Conservation (phyloP, 345 rosid genomes). For the Lepidium africanum region DNA sequence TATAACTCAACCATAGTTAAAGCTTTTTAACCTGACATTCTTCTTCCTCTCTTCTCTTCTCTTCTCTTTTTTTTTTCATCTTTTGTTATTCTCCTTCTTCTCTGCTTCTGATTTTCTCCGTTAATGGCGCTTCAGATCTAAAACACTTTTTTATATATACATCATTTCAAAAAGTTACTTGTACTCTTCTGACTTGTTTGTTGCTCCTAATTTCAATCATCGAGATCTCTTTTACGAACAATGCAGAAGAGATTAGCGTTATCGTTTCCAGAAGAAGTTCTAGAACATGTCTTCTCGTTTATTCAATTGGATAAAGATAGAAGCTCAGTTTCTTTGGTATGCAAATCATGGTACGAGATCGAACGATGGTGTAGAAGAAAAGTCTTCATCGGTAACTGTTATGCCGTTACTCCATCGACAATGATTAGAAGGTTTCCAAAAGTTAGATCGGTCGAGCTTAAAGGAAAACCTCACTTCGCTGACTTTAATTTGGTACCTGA, state of each 20-base stretch:
- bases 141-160: neutral
- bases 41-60: neutral
- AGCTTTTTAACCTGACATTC: constrained; percentile 20
- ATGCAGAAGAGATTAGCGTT: constrained; percentile 34
- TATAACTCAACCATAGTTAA: constrained; percentile 25
- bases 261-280: constrained; percentile 85
- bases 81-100: neutral
- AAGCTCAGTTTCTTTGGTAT: constrained; percentile 70
- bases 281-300: constrained; percentile 83
- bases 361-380: constrained; percentile 71
- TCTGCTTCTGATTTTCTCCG: constrained; percentile 9
- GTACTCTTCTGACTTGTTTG: no score
- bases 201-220: no score
- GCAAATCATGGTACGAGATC: constrained; percentile 90
- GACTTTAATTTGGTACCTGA: constrained; percentile 88
- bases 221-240: neutral
- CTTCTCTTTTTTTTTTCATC: neutral
- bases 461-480: constrained; percentile 96
- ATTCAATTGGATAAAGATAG: constrained; percentile 56
- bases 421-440: constrained; percentile 72
- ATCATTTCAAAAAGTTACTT: neutral
- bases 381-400: constrained; percentile 88
- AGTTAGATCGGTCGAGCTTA: constrained; percentile 70
- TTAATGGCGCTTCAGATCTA: constrained; percentile 54
- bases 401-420: constrained; percentile 60